These are phyloP conservation scores for Cucurbita maxima DNA, from an alignment of 306 rosid species.

Conservation along the genomic window DNA sequence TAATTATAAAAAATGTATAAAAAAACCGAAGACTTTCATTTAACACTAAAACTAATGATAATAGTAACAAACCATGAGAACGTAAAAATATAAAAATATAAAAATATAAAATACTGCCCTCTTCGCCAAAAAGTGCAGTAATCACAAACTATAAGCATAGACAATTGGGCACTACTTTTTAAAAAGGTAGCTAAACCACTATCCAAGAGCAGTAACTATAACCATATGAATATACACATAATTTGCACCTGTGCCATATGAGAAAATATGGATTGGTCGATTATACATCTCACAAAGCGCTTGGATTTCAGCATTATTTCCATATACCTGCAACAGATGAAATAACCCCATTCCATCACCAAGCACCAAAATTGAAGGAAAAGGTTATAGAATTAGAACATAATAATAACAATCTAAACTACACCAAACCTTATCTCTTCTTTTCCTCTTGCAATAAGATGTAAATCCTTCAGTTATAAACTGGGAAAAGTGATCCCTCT, in stretches of 20 bases:
- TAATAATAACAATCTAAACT: background rate
- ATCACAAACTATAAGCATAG: background rate
- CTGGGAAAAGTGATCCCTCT: slow-evolving; percentile 85
- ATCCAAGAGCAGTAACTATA: background rate
- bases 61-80: background rate
- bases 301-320: slow-evolving; percentile 93
- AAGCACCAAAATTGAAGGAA: background rate
- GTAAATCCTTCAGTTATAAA: slow-evolving; percentile 88
- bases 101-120: too few species aligned
- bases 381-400: background rate
- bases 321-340: slow-evolving; percentile 64
- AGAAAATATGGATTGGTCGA: slow-evolving; percentile 86
- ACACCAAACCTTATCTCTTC: slow-evolving; percentile 78
- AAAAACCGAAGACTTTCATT: background rate
- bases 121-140: background rate
- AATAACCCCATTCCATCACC: background rate
- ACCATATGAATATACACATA: background rate
- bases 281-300: slow-evolving; percentile 89
- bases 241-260: slow-evolving; percentile 52
- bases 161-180: background rate
- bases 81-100: background rate
- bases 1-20: slow-evolving; percentile 4
- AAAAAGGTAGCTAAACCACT: background rate
- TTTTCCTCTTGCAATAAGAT: slow-evolving; percentile 92
- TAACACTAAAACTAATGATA: background rate